Conservation (phyloP, 2,329 filamentous ascomycete genomes). For the Rugonectria rugulosa region DNA sequence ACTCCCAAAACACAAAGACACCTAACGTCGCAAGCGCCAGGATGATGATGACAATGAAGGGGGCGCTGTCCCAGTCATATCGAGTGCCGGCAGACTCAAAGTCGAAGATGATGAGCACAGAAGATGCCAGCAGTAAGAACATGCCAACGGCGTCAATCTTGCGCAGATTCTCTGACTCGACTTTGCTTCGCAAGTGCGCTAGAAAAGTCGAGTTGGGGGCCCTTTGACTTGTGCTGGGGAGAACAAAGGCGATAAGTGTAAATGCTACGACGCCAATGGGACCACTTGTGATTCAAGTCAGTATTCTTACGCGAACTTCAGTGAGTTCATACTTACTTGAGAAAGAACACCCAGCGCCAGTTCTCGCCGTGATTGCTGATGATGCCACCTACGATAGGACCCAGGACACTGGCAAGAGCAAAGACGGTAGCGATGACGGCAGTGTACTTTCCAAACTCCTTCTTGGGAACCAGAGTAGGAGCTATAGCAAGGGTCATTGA, state of each 20-base stretch:
- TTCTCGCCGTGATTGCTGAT: conserved; percentile 1
- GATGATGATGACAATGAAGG: conserved; percentile 43
- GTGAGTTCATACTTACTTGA: conserved; percentile 34
- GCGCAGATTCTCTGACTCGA: conserved; percentile 6
- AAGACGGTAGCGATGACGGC: conserved; percentile 23
- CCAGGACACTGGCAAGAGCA: conserved; percentile 5
- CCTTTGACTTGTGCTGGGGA: neutral
- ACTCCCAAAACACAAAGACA: conserved; percentile 22
- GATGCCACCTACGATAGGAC: conserved; percentile 3
- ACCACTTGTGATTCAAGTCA: neutral
- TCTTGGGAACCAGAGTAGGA: conserved; percentile 18
- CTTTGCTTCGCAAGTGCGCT: neutral
- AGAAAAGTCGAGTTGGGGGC: neutral
- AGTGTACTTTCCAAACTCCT: conserved; percentile 24
- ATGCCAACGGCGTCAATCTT: conserved; percentile 32
- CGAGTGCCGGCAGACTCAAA: conserved; percentile 53
- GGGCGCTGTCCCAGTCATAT: conserved; percentile 51
- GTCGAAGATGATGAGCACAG: conserved; percentile 54
- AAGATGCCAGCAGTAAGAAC: conserved; percentile 48
- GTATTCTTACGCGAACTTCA: neutral
- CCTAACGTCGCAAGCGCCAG: conserved; percentile 14
- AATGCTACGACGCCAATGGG: conserved; percentile 12
- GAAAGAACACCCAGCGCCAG: conserved; percentile 14
- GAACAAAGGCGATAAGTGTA: conserved; percentile 9
- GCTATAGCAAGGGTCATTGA: conserved; percentile 21